Conservation (phyloP, 108 stramenopile genomes). For the Epipyxis sp. region DNA sequence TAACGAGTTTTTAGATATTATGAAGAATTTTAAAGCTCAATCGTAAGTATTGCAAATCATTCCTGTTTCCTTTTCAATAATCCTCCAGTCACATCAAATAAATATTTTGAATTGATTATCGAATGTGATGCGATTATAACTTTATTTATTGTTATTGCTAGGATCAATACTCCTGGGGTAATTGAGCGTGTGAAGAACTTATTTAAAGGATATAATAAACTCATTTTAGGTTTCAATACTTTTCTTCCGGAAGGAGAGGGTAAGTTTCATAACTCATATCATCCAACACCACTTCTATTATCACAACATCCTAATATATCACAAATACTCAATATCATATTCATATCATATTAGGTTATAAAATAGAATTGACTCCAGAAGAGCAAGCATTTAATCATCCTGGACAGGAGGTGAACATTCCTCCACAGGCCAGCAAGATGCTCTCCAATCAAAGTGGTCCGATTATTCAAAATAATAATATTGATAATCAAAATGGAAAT, state of each 20-base stretch:
- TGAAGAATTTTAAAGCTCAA: conserved; percentile 93
- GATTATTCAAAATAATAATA: too few species aligned
- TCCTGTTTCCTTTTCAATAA: conserved; percentile 47
- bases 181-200: conserved; percentile 87
- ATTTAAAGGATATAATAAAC: conserved; percentile 89
- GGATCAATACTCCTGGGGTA: conserved; percentile 97
- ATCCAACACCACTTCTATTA: conserved; percentile 15
- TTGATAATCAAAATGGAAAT: too few species aligned
- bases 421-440: not conserved
- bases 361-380: conserved; percentile 77
- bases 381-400: too few species aligned
- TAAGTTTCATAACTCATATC: conserved; percentile 2
- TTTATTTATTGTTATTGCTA: conserved; percentile 59
- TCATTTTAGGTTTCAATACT: conserved; percentile 97
- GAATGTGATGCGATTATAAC: not conserved
- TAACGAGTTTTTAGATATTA: conserved; percentile 99
- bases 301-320: too few species aligned
- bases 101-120: conserved; percentile 40
- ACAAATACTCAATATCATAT: too few species aligned
- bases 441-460: not conserved
- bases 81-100: conserved; percentile 28
- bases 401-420: too few species aligned
- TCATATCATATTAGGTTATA: conserved; percentile 68
- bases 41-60: conserved; percentile 74
- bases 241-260: conserved; percentile 85